Conservation (phyloP, 106 monocot species). For the Iris macrosiphon region DNA sequence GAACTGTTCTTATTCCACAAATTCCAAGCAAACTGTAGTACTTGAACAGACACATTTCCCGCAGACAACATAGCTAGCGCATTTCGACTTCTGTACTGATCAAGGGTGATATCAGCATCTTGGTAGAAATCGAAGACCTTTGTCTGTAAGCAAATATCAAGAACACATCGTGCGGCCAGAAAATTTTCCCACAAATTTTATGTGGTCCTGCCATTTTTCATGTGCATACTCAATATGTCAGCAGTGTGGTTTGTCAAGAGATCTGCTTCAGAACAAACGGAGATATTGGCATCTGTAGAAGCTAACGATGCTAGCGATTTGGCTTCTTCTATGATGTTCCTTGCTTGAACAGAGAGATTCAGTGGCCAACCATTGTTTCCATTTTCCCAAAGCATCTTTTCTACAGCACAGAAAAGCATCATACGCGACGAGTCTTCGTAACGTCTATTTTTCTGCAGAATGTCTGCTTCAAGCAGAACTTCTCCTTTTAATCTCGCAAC, state of each 20-base stretch:
- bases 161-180: conserved; percentile 23
- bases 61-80: neutral
- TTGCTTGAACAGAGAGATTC: conserved; percentile 17
- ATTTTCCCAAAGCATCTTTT: conserved; percentile 35
- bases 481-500: conserved; percentile 30
- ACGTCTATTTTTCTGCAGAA: conserved; percentile 35
- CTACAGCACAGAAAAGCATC: conserved; percentile 29
- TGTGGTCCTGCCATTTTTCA: conserved; percentile 1
- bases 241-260: conserved; percentile 9
- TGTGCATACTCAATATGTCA: conserved; percentile 12
- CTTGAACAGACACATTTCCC: conserved; percentile 9
- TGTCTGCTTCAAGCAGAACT: conserved; percentile 30
- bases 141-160: conserved; percentile 41
- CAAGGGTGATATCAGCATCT: neutral
- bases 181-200: conserved; percentile 19
- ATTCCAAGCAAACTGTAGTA: conserved; percentile 31
- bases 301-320: conserved; percentile 14
- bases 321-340: conserved; percentile 22
- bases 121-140: neutral
- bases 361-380: conserved; percentile 47
- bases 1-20: conserved; percentile 19
- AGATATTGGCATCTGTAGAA: conserved; percentile 10
- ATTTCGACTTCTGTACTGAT: neutral
- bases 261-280: conserved; percentile 18
- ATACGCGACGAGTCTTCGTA: conserved; percentile 23